Base-by-base conservation (phyloP, 257 asterid genomes). In the Schizonepeta tenuifolia region DNA sequence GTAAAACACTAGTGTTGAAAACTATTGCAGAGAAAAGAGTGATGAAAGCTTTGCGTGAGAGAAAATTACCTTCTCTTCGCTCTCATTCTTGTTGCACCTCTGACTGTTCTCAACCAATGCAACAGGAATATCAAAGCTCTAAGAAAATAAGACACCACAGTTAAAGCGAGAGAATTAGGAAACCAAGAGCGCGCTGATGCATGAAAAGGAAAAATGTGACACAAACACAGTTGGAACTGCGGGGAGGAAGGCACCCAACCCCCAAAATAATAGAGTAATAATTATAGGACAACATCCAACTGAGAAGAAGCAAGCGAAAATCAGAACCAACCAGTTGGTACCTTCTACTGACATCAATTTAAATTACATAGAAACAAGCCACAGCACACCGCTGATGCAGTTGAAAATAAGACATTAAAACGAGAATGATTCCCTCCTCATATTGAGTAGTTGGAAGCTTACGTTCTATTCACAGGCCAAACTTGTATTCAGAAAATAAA, bases 71-170 rank as follows among this genome's bases (percentile, higher is more conserved):
- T 92, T 95, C 80, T 95, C 99, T 3, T 92, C 98, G 18, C 68
- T 36, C 43, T 95, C 96, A 56, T 95, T 95, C 94, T 92, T 95
- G 86, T 82, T 84, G 71, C 99, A 92, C 76, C 99, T 88, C 72
- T 97, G 96, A 36, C 96, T 95, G 82, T 95, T 95, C 84, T 95
- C 99, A 75, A 92, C 99, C 87, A 95, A 83, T 71, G 91, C 97
- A 71, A 92, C 90, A 9, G 96, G 96, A 72, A 92, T 78, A 8
- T 78, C 77, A 75, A 77, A 80, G 33, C 72, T 85, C 99, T 92
- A 72, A 62, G 49, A 83, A 67, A 44, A 69, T 18, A 79, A 4
- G 55, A 70, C 17, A 80, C 20, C 28, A 47, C 7, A 57, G 41
- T 74, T 15, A 68, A 75, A 68, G 41, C 31, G 40, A 79, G 75